Conservation (phyloP, 768 basidiomycete species). For the Xerocomellus dryophilus region DNA sequence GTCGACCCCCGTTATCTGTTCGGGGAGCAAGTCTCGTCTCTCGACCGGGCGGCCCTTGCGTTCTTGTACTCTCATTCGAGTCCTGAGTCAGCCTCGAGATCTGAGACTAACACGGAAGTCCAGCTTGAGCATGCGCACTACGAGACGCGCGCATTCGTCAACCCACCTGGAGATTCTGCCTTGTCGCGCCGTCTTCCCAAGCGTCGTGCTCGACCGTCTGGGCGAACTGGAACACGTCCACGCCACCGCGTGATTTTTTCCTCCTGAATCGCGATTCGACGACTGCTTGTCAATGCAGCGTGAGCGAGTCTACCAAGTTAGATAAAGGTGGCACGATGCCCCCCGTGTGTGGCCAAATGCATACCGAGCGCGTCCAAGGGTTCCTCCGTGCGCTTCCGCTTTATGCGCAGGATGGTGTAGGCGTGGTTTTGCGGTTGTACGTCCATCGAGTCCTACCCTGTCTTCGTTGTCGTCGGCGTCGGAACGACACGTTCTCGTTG, state of each 20-base stretch:
- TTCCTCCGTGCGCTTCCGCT: conserved; percentile 79
- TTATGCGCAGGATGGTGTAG: conserved; percentile 77
- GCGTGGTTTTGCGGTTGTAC: conserved; percentile 33
- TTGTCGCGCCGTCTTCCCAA: conserved; percentile 60
- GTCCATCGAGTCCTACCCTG: conserved; percentile 18
- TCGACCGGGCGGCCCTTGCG: conserved; percentile 16
- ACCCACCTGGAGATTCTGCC: conserved; percentile 62
- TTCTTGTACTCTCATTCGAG: conserved; percentile 20
- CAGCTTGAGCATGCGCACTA: background rate
- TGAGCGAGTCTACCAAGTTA: conserved; percentile 6
- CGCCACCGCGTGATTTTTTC: conserved; percentile 55
- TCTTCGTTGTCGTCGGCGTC: background rate
- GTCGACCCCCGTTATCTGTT: conserved; percentile 40
- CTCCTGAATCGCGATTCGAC: conserved; percentile 58
- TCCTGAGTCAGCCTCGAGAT: conserved; percentile 52
- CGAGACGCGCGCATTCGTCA: background rate
- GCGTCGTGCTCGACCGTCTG: conserved; percentile 69
- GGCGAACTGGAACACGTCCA: conserved; percentile 76
- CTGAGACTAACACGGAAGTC: conserved; percentile 43
- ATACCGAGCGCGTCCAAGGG: conserved; percentile 78
- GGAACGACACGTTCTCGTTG: background rate
- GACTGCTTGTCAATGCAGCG: conserved; percentile 36
- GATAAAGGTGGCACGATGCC: background rate
- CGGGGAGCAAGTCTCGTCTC: conserved; percentile 18
- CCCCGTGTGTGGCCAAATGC: conserved; percentile 19